Base-by-base conservation (phyloP, 2,329 filamentous ascomycete species). In the Stagonosporopsis tanaceti region DNA sequence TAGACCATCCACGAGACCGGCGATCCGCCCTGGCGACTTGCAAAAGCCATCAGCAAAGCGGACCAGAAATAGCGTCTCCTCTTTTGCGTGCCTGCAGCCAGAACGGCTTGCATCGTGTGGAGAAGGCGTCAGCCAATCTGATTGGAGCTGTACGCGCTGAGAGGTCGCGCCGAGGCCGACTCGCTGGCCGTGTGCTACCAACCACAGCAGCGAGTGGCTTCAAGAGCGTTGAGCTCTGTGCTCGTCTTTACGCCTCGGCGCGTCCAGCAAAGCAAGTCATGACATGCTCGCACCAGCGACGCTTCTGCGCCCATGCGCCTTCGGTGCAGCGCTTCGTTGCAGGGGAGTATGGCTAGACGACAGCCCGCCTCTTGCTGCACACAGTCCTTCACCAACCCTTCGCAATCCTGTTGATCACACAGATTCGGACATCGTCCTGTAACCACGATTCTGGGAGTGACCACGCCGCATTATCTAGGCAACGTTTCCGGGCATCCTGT, bases 121-220 rank as follows among this genome's bases (percentile, higher is more conserved):
- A 48, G 48, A 53, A 28, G 39, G 34, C 14, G 48, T 50, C n/a
- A 40, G 50, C 48, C 54, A 50, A 57, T 57, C 34, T 53, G 32
- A 59, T 47, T 56, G 57, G 42, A 15, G 8, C 50, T 53, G 41
- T 54, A 56, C 46, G 57, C 51, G 51, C 51, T 51, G 52, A 6
- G 50, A 20, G 47, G 32, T 60, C 46, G 53, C 55, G 63, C 62
- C 63, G 38, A 65, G 60, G 54, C 62, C 62, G 42, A 53, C 59
- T 61, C 41, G 53, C 62, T 61, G 47, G 57, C 62, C 46, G 53
- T 48, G 60, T 64, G 65, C 67, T 70, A 60, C 73, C 73, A 75
- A 71, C 71, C 73, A 75, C 70, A 69, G 38, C 63, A 53, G 53
- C 52, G 48, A 66, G 61, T 65, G 62, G 64, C 67, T 63, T 67